These are phyloP conservation scores for Desmodesmus armatus DNA, from an alignment of 139 green algal genomes.

Conservation along the genomic window DNA sequence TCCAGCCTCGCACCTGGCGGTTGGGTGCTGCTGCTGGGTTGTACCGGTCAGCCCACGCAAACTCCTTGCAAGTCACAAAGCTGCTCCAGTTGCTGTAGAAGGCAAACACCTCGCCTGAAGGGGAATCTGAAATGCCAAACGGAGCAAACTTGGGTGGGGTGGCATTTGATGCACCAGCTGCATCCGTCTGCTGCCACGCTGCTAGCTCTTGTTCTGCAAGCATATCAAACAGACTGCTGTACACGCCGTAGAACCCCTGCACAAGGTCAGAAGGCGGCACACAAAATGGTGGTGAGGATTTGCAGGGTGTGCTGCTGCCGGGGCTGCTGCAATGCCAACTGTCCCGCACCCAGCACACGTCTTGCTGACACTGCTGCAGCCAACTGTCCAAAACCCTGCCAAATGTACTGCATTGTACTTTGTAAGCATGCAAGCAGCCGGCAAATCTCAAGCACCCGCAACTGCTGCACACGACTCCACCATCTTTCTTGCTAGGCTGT, in stretches of 20 bases:
- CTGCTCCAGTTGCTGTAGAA: slow-evolving; percentile 92
- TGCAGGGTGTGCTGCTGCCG: too few species aligned
- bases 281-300: too few species aligned
- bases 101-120: slow-evolving; percentile 63
- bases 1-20: slow-evolving; percentile 43
- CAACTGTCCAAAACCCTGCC: too few species aligned
- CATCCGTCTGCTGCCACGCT: slow-evolving; percentile 26
- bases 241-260: slow-evolving; percentile 94
- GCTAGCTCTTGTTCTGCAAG: slow-evolving; percentile 77
- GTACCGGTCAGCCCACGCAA: slow-evolving; percentile 91
- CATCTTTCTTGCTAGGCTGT: too few species aligned
- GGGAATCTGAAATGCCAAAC: slow-evolving; percentile 46
- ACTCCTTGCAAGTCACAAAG: slow-evolving; percentile 86
- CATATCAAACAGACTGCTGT: slow-evolving; percentile 81
- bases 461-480: too few species aligned
- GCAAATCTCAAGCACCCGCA: too few species aligned
- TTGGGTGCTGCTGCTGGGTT: slow-evolving; percentile 86
- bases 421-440: too few species aligned
- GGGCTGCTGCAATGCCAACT: too few species aligned
- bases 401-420: too few species aligned
- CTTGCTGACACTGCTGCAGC: too few species aligned
- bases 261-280: too few species aligned
- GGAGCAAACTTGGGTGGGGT: slow-evolving; percentile 23
- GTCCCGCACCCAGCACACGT: too few species aligned
- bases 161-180: not conserved